Conservation (phyloP, 345 rosid genomes). For the Diplotaxis tenuifolia region DNA sequence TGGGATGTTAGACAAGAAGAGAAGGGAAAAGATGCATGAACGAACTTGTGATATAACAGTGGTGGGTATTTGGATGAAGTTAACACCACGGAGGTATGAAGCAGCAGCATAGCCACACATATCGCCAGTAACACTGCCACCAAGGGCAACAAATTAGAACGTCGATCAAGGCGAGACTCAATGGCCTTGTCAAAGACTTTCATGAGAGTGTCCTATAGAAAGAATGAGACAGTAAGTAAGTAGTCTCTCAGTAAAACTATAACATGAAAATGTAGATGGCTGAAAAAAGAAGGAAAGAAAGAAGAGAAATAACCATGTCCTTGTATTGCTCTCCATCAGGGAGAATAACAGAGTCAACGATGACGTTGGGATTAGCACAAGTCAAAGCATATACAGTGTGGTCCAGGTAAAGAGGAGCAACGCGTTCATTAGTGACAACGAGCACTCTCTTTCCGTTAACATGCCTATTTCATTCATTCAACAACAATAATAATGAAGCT, state of each 20-base stretch:
- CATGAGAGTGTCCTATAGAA: slow-evolving; percentile 73
- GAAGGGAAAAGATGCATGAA: neutral
- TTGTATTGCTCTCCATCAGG: slow-evolving; percentile 96
- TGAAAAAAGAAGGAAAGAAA: too few relatives aligned
- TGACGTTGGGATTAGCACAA: slow-evolving; percentile 70
- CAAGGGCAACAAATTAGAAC: slow-evolving; percentile 89
- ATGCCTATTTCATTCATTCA: slow-evolving; percentile 53
- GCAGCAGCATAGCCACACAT: slow-evolving; percentile 99
- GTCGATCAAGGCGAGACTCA: slow-evolving; percentile 75
- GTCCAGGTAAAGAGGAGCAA: slow-evolving; percentile 75
- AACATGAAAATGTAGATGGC: neutral
- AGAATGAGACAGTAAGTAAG: slow-evolving; percentile 13
- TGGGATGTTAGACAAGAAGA: neutral
- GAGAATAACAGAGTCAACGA: slow-evolving; percentile 76
- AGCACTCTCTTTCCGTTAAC: slow-evolving; percentile 94
- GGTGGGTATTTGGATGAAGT: slow-evolving; percentile 96
- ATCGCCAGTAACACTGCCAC: slow-evolving; percentile 97
- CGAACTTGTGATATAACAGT: slow-evolving; percentile 87
- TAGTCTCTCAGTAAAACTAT: neutral
- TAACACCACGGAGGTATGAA: slow-evolving; percentile 92
- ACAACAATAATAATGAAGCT: neutral
- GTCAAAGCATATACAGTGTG: slow-evolving; percentile 77
- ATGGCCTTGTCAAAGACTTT: slow-evolving; percentile 96
- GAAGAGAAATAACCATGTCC: slow-evolving; percentile 76
- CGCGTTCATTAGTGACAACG: slow-evolving; percentile 75